Evolutionary conservation across 495 filamentous ascomycete genomes (phyloP).

Genomic region (Penicilliopsis zonata): DNA sequence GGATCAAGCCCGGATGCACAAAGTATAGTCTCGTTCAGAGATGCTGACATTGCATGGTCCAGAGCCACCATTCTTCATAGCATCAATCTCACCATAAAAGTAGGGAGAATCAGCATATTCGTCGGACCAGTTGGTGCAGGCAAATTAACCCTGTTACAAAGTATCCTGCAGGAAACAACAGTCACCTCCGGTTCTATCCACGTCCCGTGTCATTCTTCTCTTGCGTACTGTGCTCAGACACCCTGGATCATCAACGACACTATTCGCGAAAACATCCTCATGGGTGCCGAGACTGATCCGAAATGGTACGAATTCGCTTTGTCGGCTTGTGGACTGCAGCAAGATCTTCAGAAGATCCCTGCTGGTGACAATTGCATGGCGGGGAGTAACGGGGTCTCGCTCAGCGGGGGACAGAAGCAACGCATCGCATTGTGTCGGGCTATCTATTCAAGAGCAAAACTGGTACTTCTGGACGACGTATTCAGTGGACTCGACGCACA

Average conservation of each 20-base stretch:
- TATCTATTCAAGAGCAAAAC: conserved; percentile 14
- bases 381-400: conserved; percentile 16
- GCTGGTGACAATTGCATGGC: conserved; percentile 15
- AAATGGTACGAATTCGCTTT: conserved; percentile 25
- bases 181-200: conserved; percentile 8
- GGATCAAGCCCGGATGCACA: background rate
- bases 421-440: conserved; percentile 21
- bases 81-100: conserved; percentile 14
- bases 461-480: conserved; percentile 22
- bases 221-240: conserved; percentile 18
- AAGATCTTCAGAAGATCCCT: conserved; percentile 18
- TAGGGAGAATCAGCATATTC: conserved; percentile 21
- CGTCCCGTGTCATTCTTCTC: background rate
- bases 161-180: conserved; percentile 31
- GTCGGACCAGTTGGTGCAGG: conserved; percentile 36
- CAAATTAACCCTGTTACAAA: conserved; percentile 33
- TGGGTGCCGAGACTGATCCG: conserved; percentile 11
- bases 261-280: conserved; percentile 21
- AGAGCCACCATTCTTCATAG: conserved; percentile 11
- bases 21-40: conserved; percentile 3
- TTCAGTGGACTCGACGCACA: conserved; percentile 16
- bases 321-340: conserved; percentile 17
- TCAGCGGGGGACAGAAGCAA: conserved; percentile 23
- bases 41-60: conserved; percentile 4
- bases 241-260: conserved; percentile 25